Evolutionary conservation across 106 monocot genomes (phyloP), one percentile per base, ranked within the genome.

Genomic region (Allium sativum): DNA sequence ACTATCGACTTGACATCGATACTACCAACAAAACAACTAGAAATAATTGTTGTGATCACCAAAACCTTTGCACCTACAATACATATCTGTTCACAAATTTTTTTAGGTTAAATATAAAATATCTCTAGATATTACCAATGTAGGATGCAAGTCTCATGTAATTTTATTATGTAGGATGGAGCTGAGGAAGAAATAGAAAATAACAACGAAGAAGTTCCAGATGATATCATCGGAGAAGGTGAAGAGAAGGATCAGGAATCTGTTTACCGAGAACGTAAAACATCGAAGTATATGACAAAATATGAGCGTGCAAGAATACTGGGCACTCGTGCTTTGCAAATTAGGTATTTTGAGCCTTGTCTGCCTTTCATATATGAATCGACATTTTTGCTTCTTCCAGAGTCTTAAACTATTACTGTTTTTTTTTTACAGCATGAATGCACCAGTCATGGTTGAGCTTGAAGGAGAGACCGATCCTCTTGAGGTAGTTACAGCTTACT

Each of bases 371-470:
- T 70, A 31, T 43, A 43, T 6, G 44, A 16, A 42, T 64, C 41
- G 0, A 7, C 10, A 4, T 21, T 9, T 21, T 62, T 3, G 20
- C 17, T 47, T 10, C 45, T 45, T 14, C 9, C 15, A 44, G 18
- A 47, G 11, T 53, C 60, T 67, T 7, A 42, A 19, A 8, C 17
- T 20, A 3, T 40, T 45, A 9, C 65, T 52, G 40, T 41, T 52
- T 62, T 71, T 11, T 3, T 50, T 12, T 15, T 50, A 15, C 80
- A 88, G 88, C 72, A 88, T 88, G 88, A 88, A 88, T 73, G 88
- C 83, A n/a, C 83, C 88, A 53, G 88, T 88, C 19, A 88, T 88
- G 88, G 88, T 88, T 19, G 88, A 88, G 74, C 62, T 88, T 50
- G 88, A 83, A 80, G 88, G 88, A 52, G 88, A 88, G 62, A 83